Evolutionary conservation across 108 stramenopile genomes (phyloP), one percentile per base, ranked within the genome.

Genomic region (Cyclotella atomus): DNA sequence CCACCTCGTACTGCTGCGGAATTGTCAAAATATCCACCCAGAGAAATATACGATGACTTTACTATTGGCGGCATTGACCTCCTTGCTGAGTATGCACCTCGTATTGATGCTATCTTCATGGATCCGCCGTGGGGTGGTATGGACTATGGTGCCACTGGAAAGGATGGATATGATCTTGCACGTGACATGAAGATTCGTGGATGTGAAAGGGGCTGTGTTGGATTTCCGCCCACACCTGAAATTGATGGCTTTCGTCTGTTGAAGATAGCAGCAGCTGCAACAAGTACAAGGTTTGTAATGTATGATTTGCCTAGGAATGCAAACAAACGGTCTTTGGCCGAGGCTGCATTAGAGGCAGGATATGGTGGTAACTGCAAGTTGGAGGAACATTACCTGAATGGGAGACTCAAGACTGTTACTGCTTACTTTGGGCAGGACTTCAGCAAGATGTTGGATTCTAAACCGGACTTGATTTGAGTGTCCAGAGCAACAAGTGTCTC

Each of bases 71-170:
- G 92, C 0, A 70, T 89, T 16, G 89, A 95, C 35, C 20, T 91
- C 34, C 53, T 95, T 34, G 76, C 87, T 0, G 81, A 79, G 33
- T 59, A 28, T 59, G 80, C 73, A 21, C 54, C 72, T 9, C 77
- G 55, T 27, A 89, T 95, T 44, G 89, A 95, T 72, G 83, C 85
- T 3, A 85, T 91, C 6, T 95, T 93, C 64, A 91, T 95, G 85
- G 91, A 92, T 78, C 94, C 94, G 14, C 94, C 94, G 17, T 93
- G 92, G 92, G 90, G 90, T 19, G 92, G 92, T 0, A 78, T 93
- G 17, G 89, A 92, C 57, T 95, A 95, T 56, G 73, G 86, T 54
- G 71, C 87, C 41, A 74, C 86, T 54, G 94, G 94, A 0, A 95
- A 90, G 70, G 83, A 92, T 68, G 91, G 91, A 23, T 95, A 95